A percentile compares a stretch with the other conserved stretches of the same genome.
phyloP scores from a whole-genome alignment of 768 basidiomycete genomes.

The Boletales sp. region DNA sequence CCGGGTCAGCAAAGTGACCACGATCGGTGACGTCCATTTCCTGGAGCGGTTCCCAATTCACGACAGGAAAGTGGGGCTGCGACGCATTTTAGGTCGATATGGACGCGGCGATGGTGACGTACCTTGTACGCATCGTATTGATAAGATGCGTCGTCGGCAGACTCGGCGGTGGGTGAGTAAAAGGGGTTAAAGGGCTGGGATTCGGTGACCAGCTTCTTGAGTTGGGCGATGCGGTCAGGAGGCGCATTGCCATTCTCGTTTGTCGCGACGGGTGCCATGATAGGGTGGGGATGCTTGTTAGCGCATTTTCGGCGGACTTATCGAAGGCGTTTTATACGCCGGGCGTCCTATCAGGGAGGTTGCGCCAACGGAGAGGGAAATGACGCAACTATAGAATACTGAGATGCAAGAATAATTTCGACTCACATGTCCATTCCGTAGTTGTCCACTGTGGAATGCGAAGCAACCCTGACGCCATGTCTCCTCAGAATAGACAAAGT shows the following conservation, averaged over 20 bases:
- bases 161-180: conserved; percentile 57
- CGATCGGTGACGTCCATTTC: conserved; percentile 62
- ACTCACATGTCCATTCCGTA: too few relatives aligned
- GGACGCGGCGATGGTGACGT: background rate
- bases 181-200: conserved; percentile 53
- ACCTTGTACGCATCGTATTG: conserved; percentile 60
- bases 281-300: background rate
- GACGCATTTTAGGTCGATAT: background rate
- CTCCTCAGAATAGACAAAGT: too few relatives aligned
- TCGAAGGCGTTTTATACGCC: conserved; percentile 15
- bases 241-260: conserved; percentile 28
- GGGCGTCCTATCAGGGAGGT: background rate
- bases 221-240: conserved; percentile 14
- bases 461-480: too few relatives aligned
- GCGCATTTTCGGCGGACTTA: background rate
- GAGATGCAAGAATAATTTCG: too few relatives aligned
- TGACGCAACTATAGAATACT: too few relatives aligned
- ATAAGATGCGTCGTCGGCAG: conserved; percentile 51
- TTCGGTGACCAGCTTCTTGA: conserved; percentile 24
- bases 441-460: too few relatives aligned
- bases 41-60: conserved; percentile 62
- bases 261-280: conserved; percentile 53
- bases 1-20: conserved; percentile 62
- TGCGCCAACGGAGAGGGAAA: conserved; percentile 10
- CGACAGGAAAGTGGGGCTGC: conserved; percentile 61